Conservation (phyloP, 768 basidiomycete species). For the Trametes elegans region DNA sequence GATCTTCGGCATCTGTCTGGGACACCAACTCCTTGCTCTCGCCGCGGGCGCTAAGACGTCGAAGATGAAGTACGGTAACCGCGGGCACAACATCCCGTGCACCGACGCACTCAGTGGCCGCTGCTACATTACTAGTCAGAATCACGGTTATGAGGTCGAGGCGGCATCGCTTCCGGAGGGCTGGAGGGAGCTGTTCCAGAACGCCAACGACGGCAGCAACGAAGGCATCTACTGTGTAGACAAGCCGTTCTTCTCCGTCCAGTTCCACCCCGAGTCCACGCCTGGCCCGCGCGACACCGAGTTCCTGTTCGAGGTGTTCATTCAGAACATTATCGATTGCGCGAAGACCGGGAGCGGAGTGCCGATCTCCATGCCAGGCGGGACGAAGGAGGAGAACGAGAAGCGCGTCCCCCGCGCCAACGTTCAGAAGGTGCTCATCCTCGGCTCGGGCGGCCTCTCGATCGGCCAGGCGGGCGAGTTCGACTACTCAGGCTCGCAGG, state of each 20-base stretch:
- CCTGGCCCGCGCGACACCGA: conserved; percentile 98
- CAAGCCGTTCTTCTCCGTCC: conserved; percentile 97
- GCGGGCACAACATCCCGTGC: conserved; percentile 98
- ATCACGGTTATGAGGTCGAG: conserved; percentile 97
- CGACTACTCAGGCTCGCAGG: conserved; percentile 99
- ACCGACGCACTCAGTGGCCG: conserved; percentile 90
- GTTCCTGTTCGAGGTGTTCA: conserved; percentile 97
- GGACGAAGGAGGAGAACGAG: conserved; percentile 83
- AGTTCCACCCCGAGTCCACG: conserved; percentile 98
- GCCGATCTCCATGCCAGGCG: conserved; percentile 71
- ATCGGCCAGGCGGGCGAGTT: conserved; percentile 99
- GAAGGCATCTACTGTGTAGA: conserved; percentile 94
- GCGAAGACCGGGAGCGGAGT: conserved; percentile 50
- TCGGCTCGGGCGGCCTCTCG: conserved; percentile 95
- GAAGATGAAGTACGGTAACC: conserved; percentile 99
- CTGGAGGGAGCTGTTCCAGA: conserved; percentile 94
- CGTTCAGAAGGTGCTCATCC: conserved; percentile 92
- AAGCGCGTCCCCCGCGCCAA: conserved; percentile 64
- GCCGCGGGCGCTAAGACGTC: conserved; percentile 92
- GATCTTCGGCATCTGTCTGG: conserved; percentile 98
- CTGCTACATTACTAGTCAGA: conserved; percentile 99
- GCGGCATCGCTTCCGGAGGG: conserved; percentile 68
- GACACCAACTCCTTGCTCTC: conserved; percentile 94
- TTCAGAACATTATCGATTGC: conserved; percentile 81
- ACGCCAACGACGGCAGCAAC: conserved; percentile 97